Evolutionary conservation across 768 basidiomycete genomes (phyloP), one percentile per base, ranked within the genome.

Genomic region (Rhodotorula taiwanensis): DNA sequence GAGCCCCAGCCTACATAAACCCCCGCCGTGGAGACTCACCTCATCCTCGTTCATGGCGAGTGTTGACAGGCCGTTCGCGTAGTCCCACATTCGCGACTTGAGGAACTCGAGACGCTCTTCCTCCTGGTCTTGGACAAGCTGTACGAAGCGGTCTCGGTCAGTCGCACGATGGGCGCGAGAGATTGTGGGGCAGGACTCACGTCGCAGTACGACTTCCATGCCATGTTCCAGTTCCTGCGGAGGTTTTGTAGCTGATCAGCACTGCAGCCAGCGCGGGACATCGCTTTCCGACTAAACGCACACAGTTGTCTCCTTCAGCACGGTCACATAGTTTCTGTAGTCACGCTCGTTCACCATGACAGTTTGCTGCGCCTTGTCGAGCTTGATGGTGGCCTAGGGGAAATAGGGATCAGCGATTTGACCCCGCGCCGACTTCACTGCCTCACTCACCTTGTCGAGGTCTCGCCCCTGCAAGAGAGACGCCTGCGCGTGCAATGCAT

Each of bases 41-140:
- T 94, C 90, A 71, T 99, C 95, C 73, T 98, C 95, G 16, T 85
- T 79, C 23, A 99, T 93, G 71, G 95, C 97, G 20, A 93, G 88
- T 16, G 87, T 89, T 20, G 93, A 95, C n/a, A 95, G 86, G 1
- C 87, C 86, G 75, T 99, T 99, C 0, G 95, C 92, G 75, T 89
- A 97, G 11, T 84, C 83, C 94, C 95, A 99, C 76, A 95, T 81
- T 70, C 88, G 89, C 74, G 93, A 89, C 77, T 94, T 97, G 79
- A 87, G 85, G 74, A 94, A 89, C 64, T 92, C 89, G 73, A 93
- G 77, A n/a, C 95, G 83, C 62, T 92, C 86, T 71, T 97, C 92
- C 72, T 99, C 95, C 53, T 95, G 77, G 77, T 99, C 95, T 76
- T 99, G 95, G 66, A 89, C 89, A 48, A 83, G 83, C 51, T 52